phyloP scores from a whole-genome alignment of 768 basidiomycete genomes.

The Pisolithus marmoratus region DNA sequence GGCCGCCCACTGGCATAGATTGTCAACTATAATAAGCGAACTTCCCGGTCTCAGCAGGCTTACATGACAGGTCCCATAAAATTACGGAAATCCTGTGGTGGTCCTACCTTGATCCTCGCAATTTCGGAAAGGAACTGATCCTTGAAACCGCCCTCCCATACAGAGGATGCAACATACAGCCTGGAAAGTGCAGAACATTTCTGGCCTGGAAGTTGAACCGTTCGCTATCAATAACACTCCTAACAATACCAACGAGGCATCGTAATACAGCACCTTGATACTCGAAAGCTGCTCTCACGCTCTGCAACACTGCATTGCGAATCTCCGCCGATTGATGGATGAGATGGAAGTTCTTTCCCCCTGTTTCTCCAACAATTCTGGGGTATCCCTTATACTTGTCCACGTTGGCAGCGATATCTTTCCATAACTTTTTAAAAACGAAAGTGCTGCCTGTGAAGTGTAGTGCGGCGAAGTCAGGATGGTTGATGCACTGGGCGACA shows the following conservation, averaged over 20 bases:
- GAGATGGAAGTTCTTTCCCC: constrained; percentile 98
- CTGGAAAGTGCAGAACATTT: constrained; percentile 96
- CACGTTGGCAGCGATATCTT: constrained; percentile 84
- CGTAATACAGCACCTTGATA: constrained; percentile 65
- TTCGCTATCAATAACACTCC: background rate
- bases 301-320: constrained; percentile 85
- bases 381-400: constrained; percentile 88
- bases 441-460: constrained; percentile 97
- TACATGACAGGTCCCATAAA: constrained; percentile 98
- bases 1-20: constrained; percentile 54
- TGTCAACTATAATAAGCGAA: background rate
- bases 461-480: constrained; percentile 77
- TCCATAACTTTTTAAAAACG: constrained; percentile 96
- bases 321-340: constrained; percentile 86
- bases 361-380: constrained; percentile 95
- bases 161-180: constrained; percentile 79
- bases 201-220: constrained; percentile 50
- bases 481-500: constrained; percentile 76
- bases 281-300: constrained; percentile 86
- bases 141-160: constrained; percentile 87
- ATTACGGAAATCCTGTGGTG: constrained; percentile 67
- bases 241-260: background rate
- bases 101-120: constrained; percentile 81
- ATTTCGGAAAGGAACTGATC: constrained; percentile 68
- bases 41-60: constrained; percentile 10